Base-by-base conservation (phyloP, 208 protist genomes). In the Balamuthia mandrillaris region DNA sequence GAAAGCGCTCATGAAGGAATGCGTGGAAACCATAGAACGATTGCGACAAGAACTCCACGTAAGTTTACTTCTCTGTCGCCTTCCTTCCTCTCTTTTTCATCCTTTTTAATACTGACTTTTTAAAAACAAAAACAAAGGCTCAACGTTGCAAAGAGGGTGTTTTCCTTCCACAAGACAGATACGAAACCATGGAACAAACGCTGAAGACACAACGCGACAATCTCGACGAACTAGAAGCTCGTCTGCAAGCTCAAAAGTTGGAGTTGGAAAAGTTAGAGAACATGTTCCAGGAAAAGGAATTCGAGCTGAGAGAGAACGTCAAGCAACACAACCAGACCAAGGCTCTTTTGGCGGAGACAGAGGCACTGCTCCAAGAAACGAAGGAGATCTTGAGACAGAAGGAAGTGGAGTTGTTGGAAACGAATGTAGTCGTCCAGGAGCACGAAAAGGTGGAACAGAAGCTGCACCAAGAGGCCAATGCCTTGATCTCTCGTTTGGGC, bases 1-100 rank as follows among this genome's bases (percentile, higher is more conserved):
- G 31, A 78, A 66, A 16, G 27, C 14, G 16, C 68, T 78, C 14
- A 51, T 78, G 16, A 78, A 78, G 45, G 68, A 78, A 54, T 61
- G 16, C 51, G 31, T 14, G 18, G 27, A 41, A 18, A 24, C 14
- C 18, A 70, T 70, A 14, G 61, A 70, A 27, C n/a, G 37, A 14
- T 41, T 70, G 61, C 14, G 27, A 56, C 18, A 27, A n/a, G 49
- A 56, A 56, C 49, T 56, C 61, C 16, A 56, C 49, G 18, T 21
- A 56, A 56, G 49, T 56, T 56, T n/a, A n/a, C n/a, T n/a, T n/a
- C n/a, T n/a, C n/a, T n/a, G n/a, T n/a, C n/a, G n/a, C n/a, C n/a
- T n/a, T n/a, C n/a, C n/a, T n/a, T n/a, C n/a, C n/a, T n/a, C n/a
- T n/a, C n/a, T n/a, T n/a, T n/a, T n/a, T n/a, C n/a, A n/a, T n/a